Evolutionary conservation across 129 eudicot genomes (phyloP).

Genomic region (Escallonia rubra): DNA sequence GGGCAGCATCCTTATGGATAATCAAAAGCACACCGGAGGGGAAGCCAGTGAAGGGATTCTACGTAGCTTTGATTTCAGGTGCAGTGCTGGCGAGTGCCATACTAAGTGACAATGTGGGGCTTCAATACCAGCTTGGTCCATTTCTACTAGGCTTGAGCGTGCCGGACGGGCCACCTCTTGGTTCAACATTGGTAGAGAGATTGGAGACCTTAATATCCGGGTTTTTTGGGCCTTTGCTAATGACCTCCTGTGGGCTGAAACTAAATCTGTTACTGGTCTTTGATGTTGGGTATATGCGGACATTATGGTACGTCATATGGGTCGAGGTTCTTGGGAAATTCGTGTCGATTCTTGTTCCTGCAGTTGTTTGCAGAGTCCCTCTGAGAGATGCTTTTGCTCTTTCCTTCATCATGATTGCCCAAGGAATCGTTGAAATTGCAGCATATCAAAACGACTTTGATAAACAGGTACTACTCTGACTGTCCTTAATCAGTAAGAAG

Average conservation of each 20-base stretch:
- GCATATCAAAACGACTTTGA: slow-evolving; percentile 9
- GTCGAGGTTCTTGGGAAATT: slow-evolving; percentile 10
- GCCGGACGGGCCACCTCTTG: slow-evolving; percentile 45
- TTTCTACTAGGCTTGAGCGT: slow-evolving; percentile 25
- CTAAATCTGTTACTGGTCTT: slow-evolving; percentile 12
- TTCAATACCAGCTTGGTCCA: slow-evolving; percentile 24
- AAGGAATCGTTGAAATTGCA: slow-evolving; percentile 47
- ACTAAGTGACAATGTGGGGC: slow-evolving; percentile 19
- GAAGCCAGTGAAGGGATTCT: slow-evolving; percentile 20
- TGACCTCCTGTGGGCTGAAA: slow-evolving; percentile 28
- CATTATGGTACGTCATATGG: slow-evolving; percentile 3
- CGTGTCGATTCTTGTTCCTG: slow-evolving; percentile 12
- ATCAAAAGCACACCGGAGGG: slow-evolving; percentile 34
- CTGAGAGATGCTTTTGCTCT: slow-evolving; percentile 36
- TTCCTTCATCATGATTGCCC: slow-evolving; percentile 30
- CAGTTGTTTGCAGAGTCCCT: slow-evolving; percentile 22
- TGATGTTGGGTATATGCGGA: slow-evolving; percentile 12
- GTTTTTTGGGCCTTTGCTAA: slow-evolving; percentile 30
- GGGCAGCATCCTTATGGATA: slow-evolving; percentile 20
- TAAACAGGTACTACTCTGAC: slow-evolving; percentile 14
- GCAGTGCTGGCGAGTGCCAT: slow-evolving; percentile 14
- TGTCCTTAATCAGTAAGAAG: too few species aligned
- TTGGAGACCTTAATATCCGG: slow-evolving; percentile 27
- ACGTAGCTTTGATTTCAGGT: slow-evolving; percentile 9
- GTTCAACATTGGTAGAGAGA: slow-evolving; percentile 31